Base-by-base conservation (phyloP, 495 filamentous ascomycete genomes). In the Lineolata rhizophorae region DNA sequence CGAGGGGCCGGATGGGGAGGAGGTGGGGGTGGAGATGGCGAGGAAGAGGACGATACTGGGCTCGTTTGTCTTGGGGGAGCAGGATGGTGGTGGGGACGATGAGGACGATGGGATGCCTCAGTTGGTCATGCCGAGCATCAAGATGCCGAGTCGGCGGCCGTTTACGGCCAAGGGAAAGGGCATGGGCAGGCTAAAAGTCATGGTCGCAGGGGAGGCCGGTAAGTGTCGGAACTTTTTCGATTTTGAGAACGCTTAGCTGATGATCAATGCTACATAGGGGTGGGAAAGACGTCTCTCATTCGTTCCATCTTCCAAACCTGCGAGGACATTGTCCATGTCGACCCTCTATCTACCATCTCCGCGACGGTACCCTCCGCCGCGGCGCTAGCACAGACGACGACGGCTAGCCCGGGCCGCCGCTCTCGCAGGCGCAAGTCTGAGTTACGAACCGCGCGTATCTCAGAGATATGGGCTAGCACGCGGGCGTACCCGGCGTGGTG, bases 81-180 rank as follows among this genome's bases (percentile, higher is more conserved):
- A 34, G 12, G 33, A 33, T 3, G 32, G 30, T 8, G 5, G 40
- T 11, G 28, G 8, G 15, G 10, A 10, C 16, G 30, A 25, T 25
- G 22, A 25, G 22, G 22, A 25, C 6, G 22, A 37, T 39, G 39
- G 64, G 40, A 68, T 67, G 12, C 81, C 85, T 19, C 85, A 95
- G 51, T 65, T 99, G 11, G 76, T 99, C 40, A 99, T 99, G 90
- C 87, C 87, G 5, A 91, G 81, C 49, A 80, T 99, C 42, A 75
- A 68, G 41, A 93, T 99, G 71, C 90, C 87, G 20, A 83, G 73
- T 47, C 70, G 87, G 31, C 65, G 87, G 29, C 87, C 87, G 1
- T 95, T 99, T 50, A 95, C 87, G 5, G 67, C 78, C 32, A 67
- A 62, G 37, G 87, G 87, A 12, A 87, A 77, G 57, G 63, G 60